Percentiles rank a stretch among this genome's conserved stretches.
Evolutionary conservation across 768 basidiomycete genomes (phyloP).

Genomic region (Lactarius sanguifluus): DNA sequence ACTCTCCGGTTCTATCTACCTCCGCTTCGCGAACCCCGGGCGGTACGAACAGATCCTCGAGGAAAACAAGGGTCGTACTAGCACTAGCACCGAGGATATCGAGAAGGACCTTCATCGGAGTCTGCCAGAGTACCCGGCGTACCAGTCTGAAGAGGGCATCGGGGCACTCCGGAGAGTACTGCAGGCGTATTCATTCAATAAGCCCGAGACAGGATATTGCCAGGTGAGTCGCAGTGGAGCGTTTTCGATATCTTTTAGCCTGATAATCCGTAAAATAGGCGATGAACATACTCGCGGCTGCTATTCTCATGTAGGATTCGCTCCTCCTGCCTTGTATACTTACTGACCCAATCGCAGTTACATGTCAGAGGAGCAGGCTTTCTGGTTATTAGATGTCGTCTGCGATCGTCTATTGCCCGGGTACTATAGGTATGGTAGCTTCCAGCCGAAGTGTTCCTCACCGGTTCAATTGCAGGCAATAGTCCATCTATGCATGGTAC

Average conservation of each 20-base stretch:
- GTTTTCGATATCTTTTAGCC: conserved; percentile 8
- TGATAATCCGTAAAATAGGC: conserved; percentile 49
- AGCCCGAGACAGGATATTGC: conserved; percentile 93
- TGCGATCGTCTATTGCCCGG: conserved; percentile 94
- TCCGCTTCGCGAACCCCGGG: conserved; percentile 85
- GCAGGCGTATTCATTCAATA: conserved; percentile 94
- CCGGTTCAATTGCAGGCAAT: conserved; percentile 41
- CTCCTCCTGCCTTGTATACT: neutral
- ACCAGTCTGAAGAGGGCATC: conserved; percentile 89
- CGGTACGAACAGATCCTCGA: conserved; percentile 73
- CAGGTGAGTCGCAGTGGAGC: conserved; percentile 51
- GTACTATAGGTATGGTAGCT: conserved; percentile 81
- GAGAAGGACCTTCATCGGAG: conserved; percentile 97
- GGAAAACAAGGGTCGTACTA: conserved; percentile 75
- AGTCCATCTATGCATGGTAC: conserved; percentile 96
- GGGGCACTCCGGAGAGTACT: conserved; percentile 81
- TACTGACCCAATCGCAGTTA: conserved; percentile 57
- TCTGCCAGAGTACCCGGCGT: conserved; percentile 95
- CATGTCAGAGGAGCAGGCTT: conserved; percentile 98
- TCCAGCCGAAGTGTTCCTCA: conserved; percentile 14
- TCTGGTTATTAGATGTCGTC: conserved; percentile 93
- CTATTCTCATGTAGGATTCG: conserved; percentile 77
- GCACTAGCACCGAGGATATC: conserved; percentile 94
- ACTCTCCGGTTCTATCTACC: conserved; percentile 88
- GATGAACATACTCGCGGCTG: conserved; percentile 96